These are phyloP conservation scores for Tricholomella constricta DNA, from an alignment of 768 basidiomycete species.

Conservation along the genomic window DNA sequence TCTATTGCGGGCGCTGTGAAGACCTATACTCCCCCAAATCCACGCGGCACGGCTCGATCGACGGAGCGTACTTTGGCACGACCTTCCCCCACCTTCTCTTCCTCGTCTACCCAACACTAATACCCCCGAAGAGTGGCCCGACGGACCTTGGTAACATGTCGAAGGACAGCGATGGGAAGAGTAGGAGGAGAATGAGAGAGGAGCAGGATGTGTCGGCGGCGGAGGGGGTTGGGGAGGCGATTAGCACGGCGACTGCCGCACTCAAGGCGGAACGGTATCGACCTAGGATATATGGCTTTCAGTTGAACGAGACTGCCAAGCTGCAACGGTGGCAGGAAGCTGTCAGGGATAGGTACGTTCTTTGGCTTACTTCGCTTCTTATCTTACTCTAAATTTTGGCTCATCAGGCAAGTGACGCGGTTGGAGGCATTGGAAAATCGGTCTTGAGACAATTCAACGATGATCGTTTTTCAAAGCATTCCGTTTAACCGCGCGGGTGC, in stretches of 20 bases:
- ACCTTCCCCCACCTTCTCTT: slow-evolving; percentile 97
- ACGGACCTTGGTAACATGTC: slow-evolving; percentile 31
- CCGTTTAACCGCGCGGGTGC: no score
- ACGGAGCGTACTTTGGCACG: slow-evolving; percentile 98
- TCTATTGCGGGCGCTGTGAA: slow-evolving; percentile 98
- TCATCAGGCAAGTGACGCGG: not conserved
- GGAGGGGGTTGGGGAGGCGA: slow-evolving; percentile 62
- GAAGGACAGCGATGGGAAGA: slow-evolving; percentile 34
- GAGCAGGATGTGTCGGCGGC: slow-evolving; percentile 55
- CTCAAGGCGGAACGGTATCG: slow-evolving; percentile 90
- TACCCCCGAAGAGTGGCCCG: slow-evolving; percentile 76
- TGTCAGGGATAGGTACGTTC: slow-evolving; percentile 77
- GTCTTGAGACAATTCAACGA: not conserved
- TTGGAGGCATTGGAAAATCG: slow-evolving; percentile 4
- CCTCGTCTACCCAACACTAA: slow-evolving; percentile 93
- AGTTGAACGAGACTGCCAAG: slow-evolving; percentile 91
- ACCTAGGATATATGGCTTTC: slow-evolving; percentile 96
- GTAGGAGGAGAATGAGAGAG: slow-evolving; percentile 45
- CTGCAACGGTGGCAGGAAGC: slow-evolving; percentile 97
- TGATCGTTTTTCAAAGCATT: no score
- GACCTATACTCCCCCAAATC: slow-evolving; percentile 99
- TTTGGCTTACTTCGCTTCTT: not conserved
- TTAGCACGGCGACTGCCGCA: slow-evolving; percentile 81
- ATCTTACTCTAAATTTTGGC: not conserved
- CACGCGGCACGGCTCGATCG: slow-evolving; percentile 94